Conservation (phyloP, 805 yeast genomes). For the Starmerella khaoyaiensis region DNA sequence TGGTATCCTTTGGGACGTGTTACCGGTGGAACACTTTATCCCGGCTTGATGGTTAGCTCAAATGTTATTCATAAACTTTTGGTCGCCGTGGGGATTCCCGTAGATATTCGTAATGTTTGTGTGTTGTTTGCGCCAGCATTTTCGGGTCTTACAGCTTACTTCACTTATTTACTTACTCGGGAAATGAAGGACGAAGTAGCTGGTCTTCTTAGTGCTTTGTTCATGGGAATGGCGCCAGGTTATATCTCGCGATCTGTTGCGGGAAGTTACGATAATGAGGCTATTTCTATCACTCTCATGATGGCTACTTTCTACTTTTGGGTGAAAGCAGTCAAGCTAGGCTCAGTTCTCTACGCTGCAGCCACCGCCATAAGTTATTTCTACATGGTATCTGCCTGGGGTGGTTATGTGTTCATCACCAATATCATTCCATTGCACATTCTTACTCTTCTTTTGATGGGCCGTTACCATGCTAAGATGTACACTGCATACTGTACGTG, state of each 20-base stretch:
- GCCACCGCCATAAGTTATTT: conserved; percentile 80
- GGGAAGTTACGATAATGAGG: conserved; percentile 97
- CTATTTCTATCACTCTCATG: conserved; percentile 88
- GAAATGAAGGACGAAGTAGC: conserved; percentile 86
- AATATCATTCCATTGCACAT: conserved; percentile 93
- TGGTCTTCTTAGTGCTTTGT: conserved; percentile 82
- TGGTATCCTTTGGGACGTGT: conserved; percentile 99
- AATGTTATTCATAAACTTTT: conserved; percentile 73
- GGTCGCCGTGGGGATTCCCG: conserved; percentile 55
- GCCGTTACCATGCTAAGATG: conserved; percentile 70
- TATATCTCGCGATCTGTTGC: conserved; percentile 97
- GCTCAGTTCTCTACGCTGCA: conserved; percentile 74
- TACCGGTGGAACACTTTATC: conserved; percentile 96
- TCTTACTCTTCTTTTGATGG: conserved; percentile 82
- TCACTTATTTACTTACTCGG: conserved; percentile 71
- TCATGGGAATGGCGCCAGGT: conserved; percentile 97
- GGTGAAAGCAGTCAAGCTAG: conserved; percentile 87
- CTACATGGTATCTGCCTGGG: conserved; percentile 99
- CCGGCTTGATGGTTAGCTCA: conserved; percentile 97
- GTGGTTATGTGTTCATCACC: conserved; percentile 98
- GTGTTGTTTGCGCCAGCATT: conserved; percentile 95
- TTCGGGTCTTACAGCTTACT: conserved; percentile 81
- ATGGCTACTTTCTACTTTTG: conserved; percentile 93
- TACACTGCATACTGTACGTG: conserved; percentile 91
- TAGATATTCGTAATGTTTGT: conserved; percentile 91